Conservation (phyloP, 768 basidiomycete genomes). For the Mycena olivaceomarginata region DNA sequence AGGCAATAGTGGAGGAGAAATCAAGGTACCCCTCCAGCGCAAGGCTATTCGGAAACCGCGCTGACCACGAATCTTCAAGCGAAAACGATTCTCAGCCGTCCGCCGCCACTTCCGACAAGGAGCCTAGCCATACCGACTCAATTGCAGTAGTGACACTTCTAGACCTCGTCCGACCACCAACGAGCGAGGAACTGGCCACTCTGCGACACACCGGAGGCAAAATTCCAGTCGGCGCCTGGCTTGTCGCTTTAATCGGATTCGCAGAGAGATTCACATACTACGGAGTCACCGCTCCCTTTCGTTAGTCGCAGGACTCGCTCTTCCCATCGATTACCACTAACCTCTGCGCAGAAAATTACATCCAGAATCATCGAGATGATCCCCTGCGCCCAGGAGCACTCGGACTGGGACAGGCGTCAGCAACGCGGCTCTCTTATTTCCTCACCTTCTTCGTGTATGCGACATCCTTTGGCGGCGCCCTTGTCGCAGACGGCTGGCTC, state of each 20-base stretch:
- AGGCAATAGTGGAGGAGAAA: background rate
- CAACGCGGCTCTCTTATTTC: conserved; percentile 35
- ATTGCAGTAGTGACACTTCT: background rate
- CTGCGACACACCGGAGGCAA: conserved; percentile 19
- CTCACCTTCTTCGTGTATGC: conserved; percentile 35
- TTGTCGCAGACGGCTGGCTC: conserved; percentile 37
- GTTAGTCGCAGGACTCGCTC: background rate
- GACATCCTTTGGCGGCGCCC: conserved; percentile 34
- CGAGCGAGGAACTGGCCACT: conserved; percentile 14
- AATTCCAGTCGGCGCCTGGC: conserved; percentile 36
- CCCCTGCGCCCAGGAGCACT: conserved; percentile 34
- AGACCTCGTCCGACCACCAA: background rate
- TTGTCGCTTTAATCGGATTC: conserved; percentile 29
- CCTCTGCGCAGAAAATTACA: conserved; percentile 27
- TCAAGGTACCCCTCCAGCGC: background rate
- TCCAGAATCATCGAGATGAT: conserved; percentile 30
- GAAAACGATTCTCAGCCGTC: background rate
- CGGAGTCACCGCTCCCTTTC: conserved; percentile 26
- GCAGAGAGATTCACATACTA: conserved; percentile 37
- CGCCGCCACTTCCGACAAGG: background rate
- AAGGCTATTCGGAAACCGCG: background rate
- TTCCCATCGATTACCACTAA: background rate
- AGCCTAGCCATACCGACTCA: background rate
- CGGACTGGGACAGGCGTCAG: conserved; percentile 28
- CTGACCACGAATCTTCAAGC: background rate